Base-by-base conservation (phyloP, 129 eudicot genomes). In the Cynara cardunculus region DNA sequence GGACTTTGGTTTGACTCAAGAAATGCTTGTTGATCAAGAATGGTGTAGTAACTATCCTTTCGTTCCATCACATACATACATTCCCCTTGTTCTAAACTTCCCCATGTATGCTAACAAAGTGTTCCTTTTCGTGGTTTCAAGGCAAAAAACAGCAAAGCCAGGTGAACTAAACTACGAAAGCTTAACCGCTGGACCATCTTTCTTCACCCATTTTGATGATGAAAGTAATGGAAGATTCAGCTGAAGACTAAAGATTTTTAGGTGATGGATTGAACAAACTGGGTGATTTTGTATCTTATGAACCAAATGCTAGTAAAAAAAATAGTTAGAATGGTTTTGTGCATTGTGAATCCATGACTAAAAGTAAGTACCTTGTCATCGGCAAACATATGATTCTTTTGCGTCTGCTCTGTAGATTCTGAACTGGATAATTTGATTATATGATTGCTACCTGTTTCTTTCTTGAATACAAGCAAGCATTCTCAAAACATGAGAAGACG, bases 11-110 rank as follows among this genome's bases (percentile, higher is more conserved):
- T 81, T 93, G 84, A 93, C 96, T 9, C 90, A 79, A 34, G 87
- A 88, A 82, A 93, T 93, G 96, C 87, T 93, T 46, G 84, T 80
- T 30, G 98, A 93, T 80, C 98, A 93, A 61, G 85, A 86, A 90
- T 93, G 98, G 98, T 93, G 84, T 34, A 74, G 56, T 0, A 18
- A 1, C 30, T 5, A 24, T 8, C 28, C 11, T 44, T 7, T 2
- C 35, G 24, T 25, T 28, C 19, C 34, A 0, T 25, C 24, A 6
- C 24, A 3, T 14, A 8, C 16, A 12, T 67, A 4, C 11, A n/a
- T n/a, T 27, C 65, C 4, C 6, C 4, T 1, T 24, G 66, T 65
- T 21, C 61, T 10, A 8, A 2, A 53, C 3, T 44, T 59, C 1
- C 5, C 30, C 11, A 18, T 61, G 19, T 71, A 16, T n/a, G 11